Conservation (phyloP, 257 asterid species). For the Salvia rosmarinus region DNA sequence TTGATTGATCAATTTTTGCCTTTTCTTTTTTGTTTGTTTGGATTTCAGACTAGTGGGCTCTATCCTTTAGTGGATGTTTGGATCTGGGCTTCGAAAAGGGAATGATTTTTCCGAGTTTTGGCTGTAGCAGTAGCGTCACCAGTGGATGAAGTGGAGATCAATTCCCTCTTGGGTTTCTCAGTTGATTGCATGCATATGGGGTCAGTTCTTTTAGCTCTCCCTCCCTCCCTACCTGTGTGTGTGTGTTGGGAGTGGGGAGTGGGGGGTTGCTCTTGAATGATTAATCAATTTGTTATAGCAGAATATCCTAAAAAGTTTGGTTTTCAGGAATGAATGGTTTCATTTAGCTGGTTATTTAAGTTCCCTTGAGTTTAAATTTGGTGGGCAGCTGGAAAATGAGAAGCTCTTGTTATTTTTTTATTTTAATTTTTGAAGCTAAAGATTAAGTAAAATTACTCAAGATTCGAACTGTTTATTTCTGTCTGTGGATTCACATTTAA, state of each 20-base stretch:
- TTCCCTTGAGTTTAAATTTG: too few species aligned
- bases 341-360: too few species aligned
- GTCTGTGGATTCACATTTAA: background rate
- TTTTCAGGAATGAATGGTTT: too few species aligned
- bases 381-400: too few species aligned
- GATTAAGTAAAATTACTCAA: background rate
- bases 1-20: background rate
- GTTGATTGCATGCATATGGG: conserved; percentile 85
- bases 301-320: too few species aligned
- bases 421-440: background rate
- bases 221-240: background rate
- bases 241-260: background rate
- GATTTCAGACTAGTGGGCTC: conserved; percentile 36
- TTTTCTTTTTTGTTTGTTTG: background rate
- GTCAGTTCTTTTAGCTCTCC: conserved; percentile 55
- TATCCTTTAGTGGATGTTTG: conserved; percentile 30
- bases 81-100: conserved; percentile 49
- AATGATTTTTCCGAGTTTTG: conserved; percentile 36
- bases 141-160: conserved; percentile 50
- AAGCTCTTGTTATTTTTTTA: too few species aligned
- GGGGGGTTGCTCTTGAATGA: background rate
- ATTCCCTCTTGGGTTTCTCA: conserved; percentile 57
- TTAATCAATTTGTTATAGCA: too few species aligned
- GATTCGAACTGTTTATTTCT: background rate
- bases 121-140: conserved; percentile 25